Percentiles rank a stretch among this genome's conserved stretches.
These are phyloP conservation scores for Massospora cicadina DNA, from an alignment of 371 early-diverging fungal genomes.

Conservation along the genomic window DNA sequence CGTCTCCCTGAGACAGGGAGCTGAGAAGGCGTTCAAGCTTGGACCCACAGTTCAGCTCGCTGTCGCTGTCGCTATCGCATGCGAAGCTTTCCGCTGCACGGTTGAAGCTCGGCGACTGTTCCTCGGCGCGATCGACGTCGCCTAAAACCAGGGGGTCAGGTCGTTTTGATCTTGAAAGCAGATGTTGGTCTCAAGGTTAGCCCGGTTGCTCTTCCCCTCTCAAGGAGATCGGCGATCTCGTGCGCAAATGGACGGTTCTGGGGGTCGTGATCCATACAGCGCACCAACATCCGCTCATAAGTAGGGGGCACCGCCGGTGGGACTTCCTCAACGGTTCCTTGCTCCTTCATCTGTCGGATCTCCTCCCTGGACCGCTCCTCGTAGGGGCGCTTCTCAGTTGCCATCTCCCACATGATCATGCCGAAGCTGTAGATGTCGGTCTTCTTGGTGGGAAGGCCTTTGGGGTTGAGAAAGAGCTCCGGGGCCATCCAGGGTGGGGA, in stretches of 20 bases:
- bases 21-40: constrained; percentile 2
- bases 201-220: neutral
- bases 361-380: constrained; percentile 6
- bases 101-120: neutral
- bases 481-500: constrained; percentile 11
- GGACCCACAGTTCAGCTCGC: constrained; percentile 4
- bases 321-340: constrained; percentile 5
- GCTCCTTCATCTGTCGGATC: constrained; percentile 10
- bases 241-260: constrained; percentile 3
- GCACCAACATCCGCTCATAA: constrained; percentile 2
- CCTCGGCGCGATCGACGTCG: constrained; percentile 3
- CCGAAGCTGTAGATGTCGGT: constrained; percentile 10
- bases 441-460: constrained; percentile 7
- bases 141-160: neutral
- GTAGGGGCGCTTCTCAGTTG: constrained; percentile 7
- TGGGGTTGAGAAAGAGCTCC: constrained; percentile 7
- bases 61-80: constrained; percentile 5
- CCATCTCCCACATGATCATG: constrained; percentile 11
- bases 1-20: constrained; percentile 6
- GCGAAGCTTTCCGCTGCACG: neutral
- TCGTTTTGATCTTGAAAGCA: constrained; percentile 10
- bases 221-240: constrained; percentile 6
- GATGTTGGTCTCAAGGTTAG: constrained; percentile 9
- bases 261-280: constrained; percentile 7
- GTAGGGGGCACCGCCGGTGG: constrained; percentile 8